Evolutionary conservation across 306 rosid species (phyloP), one percentile per base, ranked within the genome.

Genomic region (Rosa lucieae): DNA sequence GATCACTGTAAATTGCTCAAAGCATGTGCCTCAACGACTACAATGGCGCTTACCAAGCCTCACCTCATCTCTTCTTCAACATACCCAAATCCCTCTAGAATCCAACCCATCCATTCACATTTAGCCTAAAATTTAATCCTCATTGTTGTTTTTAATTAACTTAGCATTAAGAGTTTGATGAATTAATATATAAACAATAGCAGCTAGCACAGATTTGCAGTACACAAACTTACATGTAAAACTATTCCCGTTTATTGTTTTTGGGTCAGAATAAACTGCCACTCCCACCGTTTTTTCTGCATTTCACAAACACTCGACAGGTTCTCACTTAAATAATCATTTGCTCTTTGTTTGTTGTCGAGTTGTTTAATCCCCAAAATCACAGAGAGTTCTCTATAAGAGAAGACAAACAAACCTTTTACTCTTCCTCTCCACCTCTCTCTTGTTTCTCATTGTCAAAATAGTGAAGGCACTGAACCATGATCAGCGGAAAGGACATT

Each of bases 401-500:
- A 76, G 79, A 29, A 6, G 55, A 76, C 61, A 47, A 76, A 29
- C 32, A 29, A 63, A 32, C 47, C 42, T 76, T 32, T 18, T 39
- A 29, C 49, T 56, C 82, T 29, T 56, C 49, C 12, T 56, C 76
- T 55, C 51, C 11, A 8, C 70, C 17, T 68, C 46, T 44, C 74
- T 58, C 56, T 42, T n/a, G 1, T 4, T 9, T 15, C 63, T 47
- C 61, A 12, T 37, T 14, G 17, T 55, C 23, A 18, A 12, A 32
- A 4, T 10, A 10, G 8, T 8, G 40, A 26, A 61, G 17, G 29
- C 21, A 2, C 40, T 42, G 18, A 78, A 47, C 78, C 80, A 93
- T 93, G 98, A 93, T 93, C 66, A 85, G 78, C 3, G 92, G 89
- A 11, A 92, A 89, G 84, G 98, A 91, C 58, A 90, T 93, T 2